These are phyloP conservation scores for Polytrichum formosum DNA, from an alignment of 225 moss, liverwort and hornwort genomes.

Conservation along the genomic window DNA sequence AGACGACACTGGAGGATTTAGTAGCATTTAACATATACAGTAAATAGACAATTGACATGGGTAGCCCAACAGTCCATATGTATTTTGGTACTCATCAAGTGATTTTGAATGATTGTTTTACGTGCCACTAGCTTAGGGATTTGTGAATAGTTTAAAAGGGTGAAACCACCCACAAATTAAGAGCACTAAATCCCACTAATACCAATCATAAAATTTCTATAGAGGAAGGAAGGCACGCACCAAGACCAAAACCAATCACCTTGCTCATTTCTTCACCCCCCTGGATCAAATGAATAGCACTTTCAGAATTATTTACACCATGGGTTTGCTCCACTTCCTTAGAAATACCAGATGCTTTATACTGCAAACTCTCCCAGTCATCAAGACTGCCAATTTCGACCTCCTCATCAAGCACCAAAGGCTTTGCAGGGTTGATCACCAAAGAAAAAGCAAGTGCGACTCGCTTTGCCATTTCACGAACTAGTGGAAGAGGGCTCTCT, in stretches of 20 bases:
- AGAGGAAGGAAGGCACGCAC: constrained; percentile 13
- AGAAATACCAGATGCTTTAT: constrained; percentile 28
- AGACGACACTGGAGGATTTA: no score
- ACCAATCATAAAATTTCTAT: background rate
- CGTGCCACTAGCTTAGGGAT: no score
- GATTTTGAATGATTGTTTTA: no score
- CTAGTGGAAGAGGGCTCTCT: constrained; percentile 73
- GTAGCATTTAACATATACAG: no score
- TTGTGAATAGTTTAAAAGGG: no score
- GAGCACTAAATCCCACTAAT: background rate
- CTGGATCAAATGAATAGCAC: constrained; percentile 7
- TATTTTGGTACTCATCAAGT: no score
- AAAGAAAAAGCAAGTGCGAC: constrained; percentile 81
- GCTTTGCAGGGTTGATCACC: constrained; percentile 70
- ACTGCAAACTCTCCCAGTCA: constrained; percentile 67
- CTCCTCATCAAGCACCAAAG: constrained; percentile 76
- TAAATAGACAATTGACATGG: no score
- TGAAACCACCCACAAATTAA: no score
- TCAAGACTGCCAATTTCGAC: constrained; percentile 53
- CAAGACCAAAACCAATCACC: constrained; percentile 5
- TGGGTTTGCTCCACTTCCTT: constrained; percentile 13
- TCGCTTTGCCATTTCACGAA: constrained; percentile 86
- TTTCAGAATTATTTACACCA: constrained; percentile 11
- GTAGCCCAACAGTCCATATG: no score
- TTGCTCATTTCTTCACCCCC: constrained; percentile 17